Evolutionary conservation across 2,329 filamentous ascomycete genomes (phyloP).

Genomic region (Cytospora paraplurivora): DNA sequence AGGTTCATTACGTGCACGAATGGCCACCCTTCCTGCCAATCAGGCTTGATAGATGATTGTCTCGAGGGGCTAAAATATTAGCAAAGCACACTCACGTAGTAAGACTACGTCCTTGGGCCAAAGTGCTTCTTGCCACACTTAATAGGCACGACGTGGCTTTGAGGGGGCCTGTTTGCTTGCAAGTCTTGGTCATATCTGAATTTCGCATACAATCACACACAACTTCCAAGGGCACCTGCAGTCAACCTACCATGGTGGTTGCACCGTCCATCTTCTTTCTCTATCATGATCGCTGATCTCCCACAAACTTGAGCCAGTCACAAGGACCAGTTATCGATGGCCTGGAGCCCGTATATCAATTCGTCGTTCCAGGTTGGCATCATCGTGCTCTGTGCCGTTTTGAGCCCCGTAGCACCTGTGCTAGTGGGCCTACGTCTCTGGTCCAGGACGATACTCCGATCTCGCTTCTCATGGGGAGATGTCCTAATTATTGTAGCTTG

Average conservation of each 20-base stretch:
- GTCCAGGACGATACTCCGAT: conserved; percentile 21
- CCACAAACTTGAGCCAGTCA: not conserved
- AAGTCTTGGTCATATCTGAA: not conserved
- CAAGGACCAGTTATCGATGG: not conserved
- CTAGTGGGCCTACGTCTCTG: conserved; percentile 16
- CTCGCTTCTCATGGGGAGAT: conserved; percentile 10
- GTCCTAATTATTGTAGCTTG: conserved; percentile 6
- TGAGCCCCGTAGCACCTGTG: conserved; percentile 13
- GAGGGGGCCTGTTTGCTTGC: not conserved
- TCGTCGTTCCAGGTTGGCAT: conserved; percentile 20
- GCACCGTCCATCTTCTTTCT: not conserved
- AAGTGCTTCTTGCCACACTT: not conserved
- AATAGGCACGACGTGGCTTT: not conserved
- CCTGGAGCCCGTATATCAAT: conserved; percentile 16
- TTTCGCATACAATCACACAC: not conserved
- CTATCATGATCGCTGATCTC: not conserved
- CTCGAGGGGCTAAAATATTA: not conserved
- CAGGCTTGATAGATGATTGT: not conserved
- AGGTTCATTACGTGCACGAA: not conserved
- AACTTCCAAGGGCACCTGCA: not conserved
- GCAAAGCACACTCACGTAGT: not conserved
- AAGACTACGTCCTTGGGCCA: not conserved
- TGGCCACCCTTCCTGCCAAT: not conserved
- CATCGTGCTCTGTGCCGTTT: conserved; percentile 9
- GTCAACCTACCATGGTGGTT: not conserved